Percentiles rank a stretch among this genome's conserved stretches.
These are phyloP conservation scores for Hyaloscypha finlandica DNA, from an alignment of 495 filamentous ascomycete species.

Conservation along the genomic window DNA sequence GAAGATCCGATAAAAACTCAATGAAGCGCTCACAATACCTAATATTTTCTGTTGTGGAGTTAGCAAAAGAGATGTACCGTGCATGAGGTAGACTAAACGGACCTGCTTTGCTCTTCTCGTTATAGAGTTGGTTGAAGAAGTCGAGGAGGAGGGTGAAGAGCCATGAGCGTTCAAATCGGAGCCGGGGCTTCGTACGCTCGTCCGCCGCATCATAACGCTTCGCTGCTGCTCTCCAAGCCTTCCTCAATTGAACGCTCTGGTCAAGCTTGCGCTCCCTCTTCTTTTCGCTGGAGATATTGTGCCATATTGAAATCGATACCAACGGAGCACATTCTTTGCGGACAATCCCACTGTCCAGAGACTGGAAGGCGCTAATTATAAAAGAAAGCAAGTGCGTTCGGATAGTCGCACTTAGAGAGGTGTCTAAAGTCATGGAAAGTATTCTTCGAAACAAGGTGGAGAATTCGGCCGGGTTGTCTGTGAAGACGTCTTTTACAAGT, in stretches of 20 bases:
- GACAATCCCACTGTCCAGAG: constrained; percentile 83
- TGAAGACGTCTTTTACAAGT: constrained; percentile 63
- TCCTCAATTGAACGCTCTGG: constrained; percentile 69
- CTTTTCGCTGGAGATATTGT: constrained; percentile 73
- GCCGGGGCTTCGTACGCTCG: constrained; percentile 70
- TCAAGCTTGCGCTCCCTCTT: constrained; percentile 60
- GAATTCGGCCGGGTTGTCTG: constrained; percentile 77
- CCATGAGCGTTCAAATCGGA: constrained; percentile 94
- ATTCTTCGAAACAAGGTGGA: constrained; percentile 88
- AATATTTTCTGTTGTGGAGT: constrained; percentile 56
- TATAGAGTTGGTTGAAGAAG: constrained; percentile 75
- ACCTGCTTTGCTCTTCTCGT: constrained; percentile 45
- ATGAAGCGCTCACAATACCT: constrained; percentile 91
- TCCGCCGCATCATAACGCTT: constrained; percentile 91
- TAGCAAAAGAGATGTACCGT: not conserved
- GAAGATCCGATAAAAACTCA: constrained; percentile 86
- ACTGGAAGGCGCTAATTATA: constrained; percentile 90
- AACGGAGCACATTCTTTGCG: constrained; percentile 95
- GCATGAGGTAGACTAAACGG: not conserved
- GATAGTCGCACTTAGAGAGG: constrained; percentile 66
- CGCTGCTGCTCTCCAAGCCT: constrained; percentile 84
- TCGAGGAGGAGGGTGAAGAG: constrained; percentile 83
- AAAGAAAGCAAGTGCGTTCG: constrained; percentile 82
- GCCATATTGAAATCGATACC: constrained; percentile 94
- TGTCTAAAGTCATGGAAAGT: constrained; percentile 85